These are phyloP conservation scores for Leccinum uliginosum DNA, from an alignment of 768 basidiomycete genomes.

Conservation along the genomic window DNA sequence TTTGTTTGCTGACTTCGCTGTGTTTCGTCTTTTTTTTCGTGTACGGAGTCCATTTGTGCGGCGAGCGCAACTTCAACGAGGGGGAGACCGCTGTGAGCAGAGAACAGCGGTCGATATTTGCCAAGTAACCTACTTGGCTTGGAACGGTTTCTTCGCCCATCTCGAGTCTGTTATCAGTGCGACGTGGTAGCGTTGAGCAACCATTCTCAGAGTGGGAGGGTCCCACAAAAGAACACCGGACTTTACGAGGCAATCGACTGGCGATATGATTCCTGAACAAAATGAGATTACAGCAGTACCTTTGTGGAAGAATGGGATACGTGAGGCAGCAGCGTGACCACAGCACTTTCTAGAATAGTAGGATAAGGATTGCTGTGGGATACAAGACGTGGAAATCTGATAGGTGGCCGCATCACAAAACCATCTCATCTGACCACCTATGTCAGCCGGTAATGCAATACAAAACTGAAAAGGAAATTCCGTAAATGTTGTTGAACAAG, in stretches of 20 bases:
- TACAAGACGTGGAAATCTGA: too few relatives aligned
- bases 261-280: background rate
- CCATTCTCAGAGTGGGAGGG: background rate
- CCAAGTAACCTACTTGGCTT: background rate
- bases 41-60: too few relatives aligned
- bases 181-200: background rate
- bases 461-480: background rate
- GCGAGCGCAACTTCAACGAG: too few relatives aligned
- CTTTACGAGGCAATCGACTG: background rate
- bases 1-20: background rate
- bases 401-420: too few relatives aligned
- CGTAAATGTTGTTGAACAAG: background rate
- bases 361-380: background rate
- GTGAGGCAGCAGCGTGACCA: background rate
- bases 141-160: too few relatives aligned
- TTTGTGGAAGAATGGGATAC: background rate
- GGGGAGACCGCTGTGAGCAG: background rate
- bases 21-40: too few relatives aligned
- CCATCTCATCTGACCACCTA: too few relatives aligned
- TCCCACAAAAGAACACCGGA: background rate
- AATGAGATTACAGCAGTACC: background rate
- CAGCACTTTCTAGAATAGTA: background rate
- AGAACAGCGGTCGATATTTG: background rate
- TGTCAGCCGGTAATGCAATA: background rate
- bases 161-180: background rate